phyloP scores from a whole-genome alignment of 441 rosid genomes.

The Manihot esculenta region DNA sequence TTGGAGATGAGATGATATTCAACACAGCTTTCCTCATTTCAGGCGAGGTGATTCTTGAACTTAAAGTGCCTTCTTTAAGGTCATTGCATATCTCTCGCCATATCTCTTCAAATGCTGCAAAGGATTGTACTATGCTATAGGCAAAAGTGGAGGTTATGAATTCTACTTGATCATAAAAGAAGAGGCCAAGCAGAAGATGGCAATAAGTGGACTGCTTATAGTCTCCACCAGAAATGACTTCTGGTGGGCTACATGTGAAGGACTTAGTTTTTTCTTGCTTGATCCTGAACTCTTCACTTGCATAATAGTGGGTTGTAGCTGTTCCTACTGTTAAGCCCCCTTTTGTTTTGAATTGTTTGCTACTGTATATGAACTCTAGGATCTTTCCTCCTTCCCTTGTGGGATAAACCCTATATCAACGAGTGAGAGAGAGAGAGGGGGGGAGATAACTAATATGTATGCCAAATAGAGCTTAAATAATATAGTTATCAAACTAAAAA shows the following conservation, averaged over 20 bases:
- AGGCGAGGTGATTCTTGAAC: conserved; percentile 48
- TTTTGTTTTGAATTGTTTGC: conserved; percentile 66
- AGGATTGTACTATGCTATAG: conserved; percentile 74
- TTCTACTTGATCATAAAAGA: conserved; percentile 53
- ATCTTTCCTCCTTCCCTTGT: conserved; percentile 76
- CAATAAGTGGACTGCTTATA: conserved; percentile 74
- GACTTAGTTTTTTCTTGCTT: conserved; percentile 73
- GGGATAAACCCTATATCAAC: conserved; percentile 51
- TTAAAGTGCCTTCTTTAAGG: conserved; percentile 51
- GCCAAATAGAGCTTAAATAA: no score
- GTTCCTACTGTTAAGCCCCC: conserved; percentile 77
- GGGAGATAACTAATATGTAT: no score
- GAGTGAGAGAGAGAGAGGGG: neutral
- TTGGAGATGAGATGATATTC: conserved; percentile 45
- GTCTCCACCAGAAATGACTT: conserved; percentile 71
- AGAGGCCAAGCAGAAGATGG: conserved; percentile 81
- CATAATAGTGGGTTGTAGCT: conserved; percentile 80
- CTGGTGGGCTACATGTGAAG: conserved; percentile 79
- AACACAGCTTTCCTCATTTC: conserved; percentile 54
- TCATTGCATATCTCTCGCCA: conserved; percentile 70
- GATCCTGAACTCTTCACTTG: conserved; percentile 75
- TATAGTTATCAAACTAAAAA: no score
- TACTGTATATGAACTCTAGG: conserved; percentile 78
- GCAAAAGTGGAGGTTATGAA: conserved; percentile 80
- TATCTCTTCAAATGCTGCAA: conserved; percentile 57